phyloP scores from a whole-genome alignment of 2,329 filamentous ascomycete genomes.

The Stemphylium lycopersici region DNA sequence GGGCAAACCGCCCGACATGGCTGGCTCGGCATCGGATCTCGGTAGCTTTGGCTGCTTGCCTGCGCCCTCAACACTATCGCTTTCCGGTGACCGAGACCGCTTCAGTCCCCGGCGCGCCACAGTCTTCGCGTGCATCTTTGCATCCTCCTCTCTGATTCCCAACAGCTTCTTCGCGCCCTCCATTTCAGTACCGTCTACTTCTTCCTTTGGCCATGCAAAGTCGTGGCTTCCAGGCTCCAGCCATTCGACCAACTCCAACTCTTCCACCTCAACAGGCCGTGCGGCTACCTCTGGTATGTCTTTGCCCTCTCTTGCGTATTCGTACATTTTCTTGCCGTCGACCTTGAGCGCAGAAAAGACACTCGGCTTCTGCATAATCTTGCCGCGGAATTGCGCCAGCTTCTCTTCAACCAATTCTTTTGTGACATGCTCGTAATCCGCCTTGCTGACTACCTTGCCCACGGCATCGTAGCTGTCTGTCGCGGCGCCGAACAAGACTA shows the following conservation, averaged over 20 bases:
- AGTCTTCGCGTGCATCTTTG: conserved; percentile 17
- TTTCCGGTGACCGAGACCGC: conserved; percentile 26
- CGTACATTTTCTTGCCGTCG: conserved; percentile 91
- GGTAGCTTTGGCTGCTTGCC: conserved; percentile 33
- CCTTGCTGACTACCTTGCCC: conserved; percentile 80
- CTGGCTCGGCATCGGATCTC: conserved; percentile 36
- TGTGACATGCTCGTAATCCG: conserved; percentile 81
- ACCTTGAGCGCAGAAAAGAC: conserved; percentile 93
- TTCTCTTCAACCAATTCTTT: conserved; percentile 77
- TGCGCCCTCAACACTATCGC: conserved; percentile 15
- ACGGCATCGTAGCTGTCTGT: conserved; percentile 91
- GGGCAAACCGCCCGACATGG: conserved; percentile 44
- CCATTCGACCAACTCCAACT: conserved; percentile 84
- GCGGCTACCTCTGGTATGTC: conserved; percentile 86
- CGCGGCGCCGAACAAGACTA: conserved; percentile 86
- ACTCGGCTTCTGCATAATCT: conserved; percentile 87
- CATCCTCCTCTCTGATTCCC: conserved; percentile 43
- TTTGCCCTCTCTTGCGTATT: conserved; percentile 91
- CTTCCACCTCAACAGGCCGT: conserved; percentile 75
- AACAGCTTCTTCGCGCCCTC: conserved; percentile 73
- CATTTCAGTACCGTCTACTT: conserved; percentile 77
- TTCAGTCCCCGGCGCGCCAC: conserved; percentile 39
- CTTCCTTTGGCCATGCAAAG: conserved; percentile 78
- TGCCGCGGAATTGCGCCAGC: conserved; percentile 76
- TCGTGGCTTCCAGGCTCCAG: conserved; percentile 79